phyloP scores from a whole-genome alignment of 2,329 filamentous ascomycete species.

The Ophiostoma himal-ulmi region DNA sequence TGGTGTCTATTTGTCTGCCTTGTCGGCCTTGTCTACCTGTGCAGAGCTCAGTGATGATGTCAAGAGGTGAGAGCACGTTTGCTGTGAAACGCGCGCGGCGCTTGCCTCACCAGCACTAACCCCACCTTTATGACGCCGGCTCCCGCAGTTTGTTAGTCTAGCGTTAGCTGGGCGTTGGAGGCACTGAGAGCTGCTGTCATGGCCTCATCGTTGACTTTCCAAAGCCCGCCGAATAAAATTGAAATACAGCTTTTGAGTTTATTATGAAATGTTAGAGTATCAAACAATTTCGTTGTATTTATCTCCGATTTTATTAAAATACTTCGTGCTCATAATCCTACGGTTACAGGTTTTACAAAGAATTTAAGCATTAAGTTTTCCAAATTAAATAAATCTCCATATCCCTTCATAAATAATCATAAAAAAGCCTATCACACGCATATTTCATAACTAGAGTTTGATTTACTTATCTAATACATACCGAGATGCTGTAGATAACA shows the following conservation, averaged over 20 bases:
- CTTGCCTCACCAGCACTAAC: not conserved
- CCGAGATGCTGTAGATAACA: no score
- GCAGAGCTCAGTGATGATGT: not conserved
- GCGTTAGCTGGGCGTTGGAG: not conserved
- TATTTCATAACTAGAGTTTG: no score
- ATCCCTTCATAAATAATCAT: no score
- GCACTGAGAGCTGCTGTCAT: not conserved
- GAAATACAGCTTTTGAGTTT: not conserved
- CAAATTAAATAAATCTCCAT: no score
- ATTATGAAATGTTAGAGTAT: not conserved
- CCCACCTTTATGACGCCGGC: conserved; percentile 12
- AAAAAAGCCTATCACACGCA: no score
- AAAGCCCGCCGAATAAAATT: not conserved
- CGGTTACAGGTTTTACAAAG: no score
- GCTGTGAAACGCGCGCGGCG: not conserved
- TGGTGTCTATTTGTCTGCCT: not conserved
- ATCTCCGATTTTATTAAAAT: no score
- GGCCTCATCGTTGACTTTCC: not conserved
- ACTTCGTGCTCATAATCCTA: no score
- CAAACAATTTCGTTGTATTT: not conserved
- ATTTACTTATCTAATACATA: no score
- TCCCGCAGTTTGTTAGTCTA: not conserved
- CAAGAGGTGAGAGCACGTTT: not conserved
- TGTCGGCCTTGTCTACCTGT: no score
- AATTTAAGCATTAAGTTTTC: no score